Conservation (phyloP, 768 basidiomycete species). For the Heimioporus sp. region DNA sequence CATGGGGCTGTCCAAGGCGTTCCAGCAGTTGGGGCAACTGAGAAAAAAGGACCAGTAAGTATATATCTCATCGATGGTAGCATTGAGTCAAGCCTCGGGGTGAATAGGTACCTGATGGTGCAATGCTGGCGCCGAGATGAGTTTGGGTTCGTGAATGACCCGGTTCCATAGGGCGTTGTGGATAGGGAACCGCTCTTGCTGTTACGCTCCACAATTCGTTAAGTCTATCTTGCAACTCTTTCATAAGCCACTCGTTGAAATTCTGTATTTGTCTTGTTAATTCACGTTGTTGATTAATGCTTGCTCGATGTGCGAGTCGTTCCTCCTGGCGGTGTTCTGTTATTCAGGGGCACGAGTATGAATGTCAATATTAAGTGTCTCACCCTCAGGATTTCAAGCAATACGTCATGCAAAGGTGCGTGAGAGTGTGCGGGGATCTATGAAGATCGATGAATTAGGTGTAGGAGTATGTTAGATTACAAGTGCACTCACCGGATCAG, state of each 20-base stretch:
- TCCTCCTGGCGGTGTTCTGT: conserved; percentile 2
- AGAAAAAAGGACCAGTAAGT: background rate
- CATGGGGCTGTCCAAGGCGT: background rate
- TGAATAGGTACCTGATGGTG: background rate
- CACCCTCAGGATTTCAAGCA: conserved; percentile 7
- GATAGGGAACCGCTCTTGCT: background rate
- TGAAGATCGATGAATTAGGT: background rate
- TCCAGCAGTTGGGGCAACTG: background rate
- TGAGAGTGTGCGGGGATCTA: background rate
- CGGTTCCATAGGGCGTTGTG: background rate
- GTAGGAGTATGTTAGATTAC: background rate
- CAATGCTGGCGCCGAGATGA: background rate
- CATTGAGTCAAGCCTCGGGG: background rate
- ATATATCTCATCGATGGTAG: background rate
- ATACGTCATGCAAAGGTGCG: background rate
- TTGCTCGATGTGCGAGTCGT: background rate
- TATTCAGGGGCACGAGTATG: background rate
- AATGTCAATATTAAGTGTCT: background rate
- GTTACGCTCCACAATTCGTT: background rate
- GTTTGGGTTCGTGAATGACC: background rate
- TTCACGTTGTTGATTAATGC: conserved; percentile 6
- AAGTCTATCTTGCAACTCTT: conserved; percentile 5
- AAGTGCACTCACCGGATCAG: background rate
- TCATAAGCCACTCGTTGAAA: conserved; percentile 7
- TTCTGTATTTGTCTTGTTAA: background rate